Evolutionary conservation across 2,329 filamentous ascomycete genomes (phyloP).

Genomic region (Verticillium dahliae): DNA sequence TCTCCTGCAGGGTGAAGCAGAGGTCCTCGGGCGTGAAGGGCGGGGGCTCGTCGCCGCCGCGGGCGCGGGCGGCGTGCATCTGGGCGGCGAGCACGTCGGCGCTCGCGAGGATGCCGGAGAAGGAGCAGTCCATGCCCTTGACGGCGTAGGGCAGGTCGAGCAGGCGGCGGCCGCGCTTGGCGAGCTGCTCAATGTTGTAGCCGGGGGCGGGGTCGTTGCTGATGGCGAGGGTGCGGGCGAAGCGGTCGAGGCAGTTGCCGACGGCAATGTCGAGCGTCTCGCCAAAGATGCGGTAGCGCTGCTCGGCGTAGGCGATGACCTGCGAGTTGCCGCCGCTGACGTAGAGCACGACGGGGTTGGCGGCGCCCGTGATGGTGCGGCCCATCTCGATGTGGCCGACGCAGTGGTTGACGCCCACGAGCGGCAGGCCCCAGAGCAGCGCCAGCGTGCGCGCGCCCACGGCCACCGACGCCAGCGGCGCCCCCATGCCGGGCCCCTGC

Average conservation of each 20-base stretch:
- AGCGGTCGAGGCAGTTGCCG: conserved; percentile 93
- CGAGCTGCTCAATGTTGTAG: conserved; percentile 96
- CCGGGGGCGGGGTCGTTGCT: conserved; percentile 94
- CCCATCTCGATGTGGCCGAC: conserved; percentile 99
- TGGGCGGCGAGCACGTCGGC: conserved; percentile 74
- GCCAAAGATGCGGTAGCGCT: conserved; percentile 94
- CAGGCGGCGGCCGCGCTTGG: conserved; percentile 59
- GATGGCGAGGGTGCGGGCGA: conserved; percentile 84
- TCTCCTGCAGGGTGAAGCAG: conserved; percentile 94
- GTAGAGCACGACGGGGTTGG: conserved; percentile 91
- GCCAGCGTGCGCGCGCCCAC: conserved; percentile 76
- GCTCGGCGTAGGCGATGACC: conserved; percentile 92
- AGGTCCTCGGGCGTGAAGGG: conserved; percentile 72
- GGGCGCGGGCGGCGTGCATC: conserved; percentile 44
- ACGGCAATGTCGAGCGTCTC: conserved; percentile 97
- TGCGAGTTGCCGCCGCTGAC: conserved; percentile 96
- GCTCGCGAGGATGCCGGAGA: conserved; percentile 82
- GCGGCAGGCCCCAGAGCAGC: conserved; percentile 78
- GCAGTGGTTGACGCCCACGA: conserved; percentile 96
- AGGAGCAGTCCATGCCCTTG: conserved; percentile 98
- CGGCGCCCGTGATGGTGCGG: conserved; percentile 79
- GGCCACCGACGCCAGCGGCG: conserved; percentile 80
- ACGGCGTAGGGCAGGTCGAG: conserved; percentile 92
- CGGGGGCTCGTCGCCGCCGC: conserved; percentile 35
- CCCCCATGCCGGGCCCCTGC: conserved; percentile 92